Evolutionary conservation across 2,329 filamentous ascomycete species (phyloP).

Genomic region (Cyphellophora attinorum): DNA sequence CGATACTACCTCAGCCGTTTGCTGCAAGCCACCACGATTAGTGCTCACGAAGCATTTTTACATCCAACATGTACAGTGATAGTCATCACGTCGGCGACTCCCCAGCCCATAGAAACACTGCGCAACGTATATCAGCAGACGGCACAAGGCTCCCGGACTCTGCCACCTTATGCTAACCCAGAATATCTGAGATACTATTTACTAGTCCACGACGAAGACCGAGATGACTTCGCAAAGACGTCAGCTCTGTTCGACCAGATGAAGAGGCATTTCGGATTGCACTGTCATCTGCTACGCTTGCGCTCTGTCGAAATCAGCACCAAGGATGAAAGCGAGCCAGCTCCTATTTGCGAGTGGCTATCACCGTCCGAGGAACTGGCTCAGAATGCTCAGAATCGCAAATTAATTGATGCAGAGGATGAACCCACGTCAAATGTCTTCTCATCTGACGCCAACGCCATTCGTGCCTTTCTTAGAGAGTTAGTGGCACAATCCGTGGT

Average conservation of each 20-base stretch:
- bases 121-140: constrained; percentile 75
- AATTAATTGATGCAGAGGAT: constrained; percentile 48
- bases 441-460: constrained; percentile 81
- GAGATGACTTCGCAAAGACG: constrained; percentile 82
- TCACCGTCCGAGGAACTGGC: constrained; percentile 76
- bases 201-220: constrained; percentile 90
- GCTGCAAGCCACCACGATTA: constrained; percentile 66
- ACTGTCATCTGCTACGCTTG: constrained; percentile 84
- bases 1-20: constrained; percentile 74
- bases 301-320: constrained; percentile 82
- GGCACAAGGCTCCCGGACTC: constrained; percentile 61
- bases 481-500: constrained; percentile 92
- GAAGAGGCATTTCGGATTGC: constrained; percentile 95
- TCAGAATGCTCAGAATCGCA: constrained; percentile 54
- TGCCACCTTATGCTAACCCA: constrained; percentile 79
- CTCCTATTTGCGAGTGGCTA: constrained; percentile 80
- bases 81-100: constrained; percentile 83
- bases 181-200: constrained; percentile 96
- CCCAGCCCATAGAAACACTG: constrained; percentile 75
- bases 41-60: constrained; percentile 83
- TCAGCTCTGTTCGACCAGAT: constrained; percentile 92
- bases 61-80: constrained; percentile 93
- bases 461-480: constrained; percentile 83
- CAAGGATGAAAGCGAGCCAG: constrained; percentile 76
- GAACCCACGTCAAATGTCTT: constrained; percentile 73